Conservation (phyloP, 352 stramenopile species). For the Phytophthora chlamydospora region DNA sequence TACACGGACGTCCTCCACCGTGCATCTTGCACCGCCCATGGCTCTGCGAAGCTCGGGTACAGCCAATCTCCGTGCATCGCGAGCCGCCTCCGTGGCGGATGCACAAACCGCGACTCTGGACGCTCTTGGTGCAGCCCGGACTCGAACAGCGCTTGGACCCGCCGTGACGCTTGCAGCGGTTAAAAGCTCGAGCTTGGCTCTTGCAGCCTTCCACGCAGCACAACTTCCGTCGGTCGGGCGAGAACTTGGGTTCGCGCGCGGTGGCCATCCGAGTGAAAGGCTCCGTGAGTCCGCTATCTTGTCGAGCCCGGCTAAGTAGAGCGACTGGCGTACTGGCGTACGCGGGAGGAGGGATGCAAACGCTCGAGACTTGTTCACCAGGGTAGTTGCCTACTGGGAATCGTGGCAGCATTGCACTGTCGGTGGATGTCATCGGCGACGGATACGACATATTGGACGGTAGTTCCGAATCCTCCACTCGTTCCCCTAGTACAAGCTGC, state of each 20-base stretch:
- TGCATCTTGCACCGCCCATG: constrained; percentile 75
- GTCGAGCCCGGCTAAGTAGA: no score
- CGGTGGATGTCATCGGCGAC: constrained; percentile 2
- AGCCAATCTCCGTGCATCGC: constrained; percentile 67
- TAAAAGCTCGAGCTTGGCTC: constrained; percentile 83
- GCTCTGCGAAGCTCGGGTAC: constrained; percentile 68
- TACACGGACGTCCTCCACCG: constrained; percentile 55
- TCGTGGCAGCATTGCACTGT: not conserved
- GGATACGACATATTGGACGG: not conserved
- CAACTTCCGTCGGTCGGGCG: constrained; percentile 72
- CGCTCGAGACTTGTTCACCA: not conserved
- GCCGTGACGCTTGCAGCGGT: constrained; percentile 85
- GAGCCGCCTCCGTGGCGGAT: constrained; percentile 80
- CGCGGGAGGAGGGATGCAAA: no score
- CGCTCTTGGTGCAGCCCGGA: constrained; percentile 77
- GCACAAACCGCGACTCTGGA: constrained; percentile 73
- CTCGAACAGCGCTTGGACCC: constrained; percentile 84
- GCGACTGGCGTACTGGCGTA: no score
- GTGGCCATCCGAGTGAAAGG: constrained; percentile 31
- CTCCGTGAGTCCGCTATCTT: constrained; percentile 10
- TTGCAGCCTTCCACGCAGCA: constrained; percentile 79
- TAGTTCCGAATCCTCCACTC: constrained; percentile 8
- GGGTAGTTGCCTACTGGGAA: constrained; percentile 11
- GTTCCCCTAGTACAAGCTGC: constrained; percentile 15
- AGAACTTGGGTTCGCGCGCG: constrained; percentile 54